These are phyloP conservation scores for Irpex lacteus DNA, from an alignment of 1,284 basidiomycete species.

Conservation along the genomic window DNA sequence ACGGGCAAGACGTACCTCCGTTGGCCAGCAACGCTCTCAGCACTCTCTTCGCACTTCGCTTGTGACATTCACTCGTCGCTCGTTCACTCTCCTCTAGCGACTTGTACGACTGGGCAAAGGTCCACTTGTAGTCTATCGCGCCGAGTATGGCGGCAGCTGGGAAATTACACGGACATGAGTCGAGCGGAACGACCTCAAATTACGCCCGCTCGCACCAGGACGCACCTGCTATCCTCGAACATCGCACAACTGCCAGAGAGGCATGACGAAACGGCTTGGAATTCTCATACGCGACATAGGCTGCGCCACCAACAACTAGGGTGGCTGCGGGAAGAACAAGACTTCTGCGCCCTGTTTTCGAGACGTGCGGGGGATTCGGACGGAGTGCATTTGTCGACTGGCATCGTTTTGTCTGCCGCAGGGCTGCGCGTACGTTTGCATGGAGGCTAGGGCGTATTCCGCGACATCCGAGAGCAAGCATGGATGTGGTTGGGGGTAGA, in stretches of 20 bases:
- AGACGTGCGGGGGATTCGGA: background rate
- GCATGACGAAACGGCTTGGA: slow-evolving; percentile 65
- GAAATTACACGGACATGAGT: background rate
- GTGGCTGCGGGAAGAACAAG: slow-evolving; percentile 23
- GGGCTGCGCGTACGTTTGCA: background rate
- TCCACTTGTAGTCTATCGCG: slow-evolving; percentile 84
- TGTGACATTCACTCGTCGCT: slow-evolving; percentile 78
- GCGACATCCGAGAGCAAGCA: slow-evolving; percentile 7
- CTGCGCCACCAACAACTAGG: slow-evolving; percentile 31
- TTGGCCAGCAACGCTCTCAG: slow-evolving; percentile 82
- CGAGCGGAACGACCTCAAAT: background rate
- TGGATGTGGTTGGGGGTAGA: background rate
- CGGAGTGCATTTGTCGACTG: background rate
- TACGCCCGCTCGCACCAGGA: slow-evolving; percentile 8
- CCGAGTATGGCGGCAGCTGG: slow-evolving; percentile 60
- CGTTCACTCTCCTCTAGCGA: slow-evolving; percentile 53
- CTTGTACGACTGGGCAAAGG: slow-evolving; percentile 59
- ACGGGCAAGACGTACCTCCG: slow-evolving; percentile 54
- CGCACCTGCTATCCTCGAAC: slow-evolving; percentile 67
- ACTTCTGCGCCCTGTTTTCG: slow-evolving; percentile 7
- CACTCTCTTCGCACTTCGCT: slow-evolving; percentile 74
- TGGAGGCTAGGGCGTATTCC: background rate
- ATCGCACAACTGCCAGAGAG: slow-evolving; percentile 67
- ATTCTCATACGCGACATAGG: slow-evolving; percentile 53
- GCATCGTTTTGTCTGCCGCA: background rate